Base-by-base conservation (phyloP, 768 basidiomycete genomes). In the Mycena capillaripes region DNA sequence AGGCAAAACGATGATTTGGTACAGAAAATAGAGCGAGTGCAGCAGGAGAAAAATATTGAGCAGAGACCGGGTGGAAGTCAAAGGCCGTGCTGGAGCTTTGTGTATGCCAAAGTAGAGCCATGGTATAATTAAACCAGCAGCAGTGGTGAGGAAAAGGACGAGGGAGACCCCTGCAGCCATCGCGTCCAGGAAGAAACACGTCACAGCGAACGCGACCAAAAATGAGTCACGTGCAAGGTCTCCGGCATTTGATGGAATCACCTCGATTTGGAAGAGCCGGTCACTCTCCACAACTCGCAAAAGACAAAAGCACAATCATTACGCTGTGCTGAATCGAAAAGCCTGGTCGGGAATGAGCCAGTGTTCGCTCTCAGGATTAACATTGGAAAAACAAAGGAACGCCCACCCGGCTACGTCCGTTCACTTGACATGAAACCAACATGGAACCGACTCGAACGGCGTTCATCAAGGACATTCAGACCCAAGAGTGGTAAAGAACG, bases 21-120 rank as follows among this genome's bases (percentile, higher is more conserved):
- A 84, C 21, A 90, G 78, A 25, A 87, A 81, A 72, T 84, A 88
- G 27, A 91, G 75, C 0, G 90, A 85, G 75, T 93, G 90, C 19
- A 85, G 64, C 7, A 89, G 81, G 21, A 91, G 78, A 19, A 88
- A 73, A 6, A 85, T 32, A 7, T 84, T 86, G 55, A 85, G 78
- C 3, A 79, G 46, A 70, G 81, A 78, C 38, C 75, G 72, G 27
- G 74, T 71, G 16, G 74, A 73, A 10, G 71, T 64, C n/a, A 67
- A 60, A 32, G 70, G 62, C 42, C 61, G 66, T 23, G 48, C 53
- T 17, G 76, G 67, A 25, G 72, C 64, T 32, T 68, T 60, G 23
- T 74, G 74, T 5, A 69, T 66, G 23, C 36, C 46, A 14, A 74
- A 58, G 67, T 74, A 75, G 52, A 74, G 67, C 69, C 72, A 76